Evolutionary conservation across 2,329 filamentous ascomycete genomes (phyloP), one percentile per base, ranked within the genome.

Genomic region (Biscogniauxia marginata): DNA sequence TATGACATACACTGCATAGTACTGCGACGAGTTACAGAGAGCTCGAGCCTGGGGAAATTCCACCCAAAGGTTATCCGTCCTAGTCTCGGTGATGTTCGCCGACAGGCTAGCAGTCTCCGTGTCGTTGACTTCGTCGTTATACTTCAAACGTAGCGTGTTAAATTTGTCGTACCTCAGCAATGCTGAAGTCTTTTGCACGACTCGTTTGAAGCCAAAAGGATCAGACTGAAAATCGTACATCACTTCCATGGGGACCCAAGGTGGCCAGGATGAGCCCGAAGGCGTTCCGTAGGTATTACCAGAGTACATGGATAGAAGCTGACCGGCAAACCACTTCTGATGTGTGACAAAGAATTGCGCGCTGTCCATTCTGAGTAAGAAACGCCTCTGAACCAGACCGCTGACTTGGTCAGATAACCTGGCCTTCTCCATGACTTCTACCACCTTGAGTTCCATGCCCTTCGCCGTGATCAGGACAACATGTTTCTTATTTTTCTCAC

Each of bases 1-100:
- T 65, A 99, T 99, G 73, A 99, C 91, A 70, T 99, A 99, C 80
- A 99, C 87, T 4, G 95, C 90, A 71, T 96, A 99, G 75, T 99
- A 99, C 74, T 99, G 93, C 43, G 89, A 86, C 5, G 96, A 99
- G 74, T 99, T 96, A 77, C 96, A 99, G 47, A 97, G 86, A n/a
- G 92, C 93, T 55, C 92, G 85, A 46, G 96, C 87, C 62, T 96
- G 90, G 11, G 95, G 95, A 67, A 99, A 99, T 67, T 98, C 93
- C 30, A 99, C 90, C 86, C 91, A 96, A 13, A 99, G 84, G 70
- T 96, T 93, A 72, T 99, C 95, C 77, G 97, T 93, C n/a, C 92
- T 85, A 63, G 80, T 87, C 70, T 96, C 91, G 49, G 80, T 74
- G 60, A 78, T 81, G 50, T 87, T 84, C 47, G 79, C 74, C 19